These are phyloP conservation scores for Stereum hirsutum DNA, from an alignment of 1,284 basidiomycete genomes.

Conservation along the genomic window DNA sequence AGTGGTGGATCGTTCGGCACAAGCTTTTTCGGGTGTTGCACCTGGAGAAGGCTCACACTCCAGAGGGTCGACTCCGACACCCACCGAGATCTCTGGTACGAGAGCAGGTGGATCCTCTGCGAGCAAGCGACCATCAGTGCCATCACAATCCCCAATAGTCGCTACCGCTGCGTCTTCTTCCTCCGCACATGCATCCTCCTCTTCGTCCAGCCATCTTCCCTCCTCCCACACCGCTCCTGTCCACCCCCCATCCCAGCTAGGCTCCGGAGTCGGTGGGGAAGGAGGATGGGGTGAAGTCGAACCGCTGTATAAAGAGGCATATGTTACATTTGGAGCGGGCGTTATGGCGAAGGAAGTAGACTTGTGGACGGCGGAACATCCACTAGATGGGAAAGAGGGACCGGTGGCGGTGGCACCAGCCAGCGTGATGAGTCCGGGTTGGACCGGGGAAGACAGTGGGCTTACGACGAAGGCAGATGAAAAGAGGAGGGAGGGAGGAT, in stretches of 20 bases:
- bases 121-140: no score
- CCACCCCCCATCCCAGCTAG: not conserved
- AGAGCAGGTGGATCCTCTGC: no score
- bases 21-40: no score
- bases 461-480: no score
- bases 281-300: conserved; percentile 8
- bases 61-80: no score
- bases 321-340: conserved; percentile 78
- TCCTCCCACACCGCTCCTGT: conserved; percentile 7
- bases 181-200: conserved; percentile 1
- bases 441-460: no score
- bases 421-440: no score
- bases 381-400: conserved; percentile 53
- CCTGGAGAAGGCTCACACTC: no score
- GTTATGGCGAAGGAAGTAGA: conserved; percentile 78
- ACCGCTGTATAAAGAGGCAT: conserved; percentile 59
- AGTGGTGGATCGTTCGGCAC: no score
- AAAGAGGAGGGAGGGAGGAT: no score
- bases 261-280: not conserved
- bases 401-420: conserved; percentile 38
- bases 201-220: conserved; percentile 6
- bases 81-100: no score
- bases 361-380: conserved; percentile 59
- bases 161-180: not conserved
- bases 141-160: not conserved